Evolutionary conservation across 352 stramenopile genomes (phyloP).

Genomic region (Phytophthora pseudosyringae): DNA sequence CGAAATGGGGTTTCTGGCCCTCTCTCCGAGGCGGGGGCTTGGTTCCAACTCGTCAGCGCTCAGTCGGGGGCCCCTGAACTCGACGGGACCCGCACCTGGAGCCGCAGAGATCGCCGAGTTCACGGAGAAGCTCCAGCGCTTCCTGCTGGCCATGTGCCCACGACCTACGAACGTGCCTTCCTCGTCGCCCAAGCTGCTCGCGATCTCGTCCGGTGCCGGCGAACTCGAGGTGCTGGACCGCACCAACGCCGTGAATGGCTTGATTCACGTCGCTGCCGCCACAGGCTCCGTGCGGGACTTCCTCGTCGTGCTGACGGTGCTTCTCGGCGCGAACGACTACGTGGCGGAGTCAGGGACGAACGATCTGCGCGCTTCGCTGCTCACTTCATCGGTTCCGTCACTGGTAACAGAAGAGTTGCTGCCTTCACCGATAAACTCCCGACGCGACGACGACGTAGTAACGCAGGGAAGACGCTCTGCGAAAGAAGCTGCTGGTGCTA

Average conservation of each 20-base stretch:
- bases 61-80: slow-evolving; percentile 11
- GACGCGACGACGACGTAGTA: slow-evolving; percentile 16
- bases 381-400: slow-evolving; percentile 40
- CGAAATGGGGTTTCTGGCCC: slow-evolving; percentile 43
- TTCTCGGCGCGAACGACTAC: slow-evolving; percentile 50
- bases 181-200: slow-evolving; percentile 43
- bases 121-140: slow-evolving; percentile 48
- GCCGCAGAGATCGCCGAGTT: slow-evolving; percentile 30
- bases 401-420: slow-evolving; percentile 32
- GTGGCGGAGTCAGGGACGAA: slow-evolving; percentile 8
- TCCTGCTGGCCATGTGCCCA: slow-evolving; percentile 54
- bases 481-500: background rate
- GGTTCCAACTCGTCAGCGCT: slow-evolving; percentile 7
- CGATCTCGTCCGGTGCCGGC: slow-evolving; percentile 20
- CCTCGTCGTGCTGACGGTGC: slow-evolving; percentile 55
- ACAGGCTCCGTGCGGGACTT: slow-evolving; percentile 63
- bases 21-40: slow-evolving; percentile 29
- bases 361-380: slow-evolving; percentile 33
- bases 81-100: background rate
- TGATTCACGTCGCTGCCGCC: slow-evolving; percentile 63
- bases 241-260: slow-evolving; percentile 56
- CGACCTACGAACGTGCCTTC: slow-evolving; percentile 19
- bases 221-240: slow-evolving; percentile 47
- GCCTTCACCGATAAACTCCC: slow-evolving; percentile 14
- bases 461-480: slow-evolving; percentile 4